A percentile compares a stretch with the other conserved stretches of the same genome.
Conservation (phyloP, 768 basidiomycete genomes). For the Boletus insuetus region DNA sequence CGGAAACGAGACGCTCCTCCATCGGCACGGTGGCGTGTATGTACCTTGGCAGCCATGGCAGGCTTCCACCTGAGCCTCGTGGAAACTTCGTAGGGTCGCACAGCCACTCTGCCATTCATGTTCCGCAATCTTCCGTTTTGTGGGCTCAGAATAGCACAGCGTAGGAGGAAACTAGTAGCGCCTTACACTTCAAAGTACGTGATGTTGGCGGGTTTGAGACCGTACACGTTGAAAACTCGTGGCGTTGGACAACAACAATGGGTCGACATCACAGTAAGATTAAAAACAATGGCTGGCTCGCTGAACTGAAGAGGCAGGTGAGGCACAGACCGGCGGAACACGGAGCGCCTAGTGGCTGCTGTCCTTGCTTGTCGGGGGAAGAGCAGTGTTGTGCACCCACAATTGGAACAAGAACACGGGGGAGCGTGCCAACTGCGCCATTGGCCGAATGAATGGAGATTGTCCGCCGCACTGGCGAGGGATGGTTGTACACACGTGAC, state of each 20-base stretch:
- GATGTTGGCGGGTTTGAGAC: constrained; percentile 13
- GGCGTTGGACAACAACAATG: neutral
- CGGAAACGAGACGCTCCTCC: neutral
- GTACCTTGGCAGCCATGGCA: constrained; percentile 25
- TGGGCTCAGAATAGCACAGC: neutral
- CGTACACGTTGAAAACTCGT: constrained; percentile 24
- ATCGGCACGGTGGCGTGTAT: constrained; percentile 11
- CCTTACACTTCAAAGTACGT: constrained; percentile 15
- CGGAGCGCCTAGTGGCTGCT: constrained; percentile 13
- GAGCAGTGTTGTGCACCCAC: constrained; percentile 5
- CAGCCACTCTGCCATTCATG: constrained; percentile 18
- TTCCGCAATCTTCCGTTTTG: neutral
- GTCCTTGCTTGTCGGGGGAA: constrained; percentile 20
- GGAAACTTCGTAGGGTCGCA: constrained; percentile 18
- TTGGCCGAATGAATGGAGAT: too few species aligned
- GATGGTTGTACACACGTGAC: constrained; percentile 14
- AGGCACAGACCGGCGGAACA: neutral
- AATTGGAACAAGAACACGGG: neutral
- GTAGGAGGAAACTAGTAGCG: neutral
- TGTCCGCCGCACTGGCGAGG: too few species aligned
- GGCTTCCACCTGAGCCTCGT: constrained; percentile 19
- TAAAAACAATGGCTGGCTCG: neutral
- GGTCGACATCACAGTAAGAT: neutral
- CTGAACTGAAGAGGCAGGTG: neutral
- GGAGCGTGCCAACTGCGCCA: too few species aligned